These are phyloP conservation scores for Phellopilus nigrolimitatus DNA, from an alignment of 1,284 basidiomycete species.

Conservation along the genomic window DNA sequence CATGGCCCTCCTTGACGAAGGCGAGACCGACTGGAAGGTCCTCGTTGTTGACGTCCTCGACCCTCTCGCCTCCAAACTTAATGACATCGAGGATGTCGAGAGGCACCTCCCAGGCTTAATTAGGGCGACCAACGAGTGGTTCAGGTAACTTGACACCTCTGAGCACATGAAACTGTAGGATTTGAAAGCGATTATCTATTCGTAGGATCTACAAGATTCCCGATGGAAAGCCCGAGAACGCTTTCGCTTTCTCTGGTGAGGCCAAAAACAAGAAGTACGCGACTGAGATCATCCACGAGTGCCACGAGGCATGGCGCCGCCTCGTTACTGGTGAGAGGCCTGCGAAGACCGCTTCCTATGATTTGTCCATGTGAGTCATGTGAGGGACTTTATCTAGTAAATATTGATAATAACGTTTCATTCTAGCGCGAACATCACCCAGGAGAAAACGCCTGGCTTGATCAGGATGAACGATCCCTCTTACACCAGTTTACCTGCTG, in stretches of 20 bases:
- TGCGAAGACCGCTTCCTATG: conserved; percentile 66
- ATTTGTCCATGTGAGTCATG: conserved; percentile 72
- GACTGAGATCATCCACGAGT: conserved; percentile 97
- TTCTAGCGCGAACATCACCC: conserved; percentile 63
- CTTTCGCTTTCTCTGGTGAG: conserved; percentile 99
- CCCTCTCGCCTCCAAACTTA: conserved; percentile 93
- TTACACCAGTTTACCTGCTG: conserved; percentile 69
- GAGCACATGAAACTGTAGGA: background rate
- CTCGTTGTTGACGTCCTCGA: conserved; percentile 97
- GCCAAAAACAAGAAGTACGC: conserved; percentile 99
- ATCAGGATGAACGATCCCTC: conserved; percentile 58
- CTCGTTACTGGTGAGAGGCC: conserved; percentile 79
- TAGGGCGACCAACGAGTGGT: conserved; percentile 96
- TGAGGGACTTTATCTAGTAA: background rate
- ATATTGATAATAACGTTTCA: background rate
- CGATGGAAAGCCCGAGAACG: conserved; percentile 98
- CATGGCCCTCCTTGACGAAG: conserved; percentile 98
- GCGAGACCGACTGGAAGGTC: conserved; percentile 99
- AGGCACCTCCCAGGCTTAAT: conserved; percentile 95
- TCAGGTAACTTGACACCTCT: conserved; percentile 52
- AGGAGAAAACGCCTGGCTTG: conserved; percentile 71
- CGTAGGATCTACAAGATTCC: conserved; percentile 94
- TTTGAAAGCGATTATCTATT: conserved; percentile 11
- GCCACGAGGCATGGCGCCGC: conserved; percentile 98
- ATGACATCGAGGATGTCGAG: conserved; percentile 99